Conservation (phyloP, 2,329 filamentous ascomycete genomes). For the Xylariaceae sp. region DNA sequence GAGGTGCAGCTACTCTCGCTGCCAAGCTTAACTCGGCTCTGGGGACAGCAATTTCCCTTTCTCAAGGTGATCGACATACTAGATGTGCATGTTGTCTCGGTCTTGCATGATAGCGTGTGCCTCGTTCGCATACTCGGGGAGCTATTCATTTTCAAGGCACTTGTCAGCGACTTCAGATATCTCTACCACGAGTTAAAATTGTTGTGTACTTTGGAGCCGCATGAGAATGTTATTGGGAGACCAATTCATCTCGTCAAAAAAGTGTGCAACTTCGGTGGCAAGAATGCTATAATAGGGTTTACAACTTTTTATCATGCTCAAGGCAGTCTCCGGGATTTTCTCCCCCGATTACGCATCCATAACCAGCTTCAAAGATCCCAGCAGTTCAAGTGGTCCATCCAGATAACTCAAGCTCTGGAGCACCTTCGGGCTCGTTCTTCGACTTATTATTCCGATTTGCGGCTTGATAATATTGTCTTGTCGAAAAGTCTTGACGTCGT, state of each 20-base stretch:
- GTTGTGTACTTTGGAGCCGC: constrained; percentile 48
- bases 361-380: constrained; percentile 38
- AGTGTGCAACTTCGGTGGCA: constrained; percentile 51
- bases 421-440: constrained; percentile 44
- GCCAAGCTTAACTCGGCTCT: constrained; percentile 38
- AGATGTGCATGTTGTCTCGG: constrained; percentile 46
- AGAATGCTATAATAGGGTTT: constrained; percentile 54
- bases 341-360: constrained; percentile 49
- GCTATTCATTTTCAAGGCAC: constrained; percentile 54
- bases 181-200: constrained; percentile 58
- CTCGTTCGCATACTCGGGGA: constrained; percentile 43
- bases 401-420: constrained; percentile 48
- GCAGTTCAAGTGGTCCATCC: constrained; percentile 51
- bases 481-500: constrained; percentile 44
- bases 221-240: constrained; percentile 49
- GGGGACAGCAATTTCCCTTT: constrained; percentile 39
- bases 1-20: constrained; percentile 50
- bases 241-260: constrained; percentile 55
- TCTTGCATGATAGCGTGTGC: constrained; percentile 58
- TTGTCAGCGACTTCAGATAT: constrained; percentile 55
- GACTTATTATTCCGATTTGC: constrained; percentile 55
- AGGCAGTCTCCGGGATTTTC: constrained; percentile 53
- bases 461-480: constrained; percentile 57
- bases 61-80: constrained; percentile 47
- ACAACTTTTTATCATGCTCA: constrained; percentile 49